These are phyloP conservation scores for Trametes sanguinea DNA, from an alignment of 768 basidiomycete genomes.

Conservation along the genomic window DNA sequence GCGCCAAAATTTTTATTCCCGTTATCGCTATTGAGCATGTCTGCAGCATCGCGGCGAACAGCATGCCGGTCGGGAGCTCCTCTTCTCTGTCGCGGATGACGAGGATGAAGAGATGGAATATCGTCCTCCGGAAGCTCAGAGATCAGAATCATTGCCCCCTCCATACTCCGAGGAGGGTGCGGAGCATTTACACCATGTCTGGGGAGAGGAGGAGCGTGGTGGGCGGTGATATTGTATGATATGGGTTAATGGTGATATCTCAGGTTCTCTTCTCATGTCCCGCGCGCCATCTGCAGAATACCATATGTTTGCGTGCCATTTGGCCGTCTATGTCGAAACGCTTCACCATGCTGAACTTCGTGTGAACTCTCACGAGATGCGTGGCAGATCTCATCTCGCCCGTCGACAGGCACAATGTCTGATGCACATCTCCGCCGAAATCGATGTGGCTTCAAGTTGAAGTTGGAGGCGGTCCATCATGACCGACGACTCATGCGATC, in stretches of 20 bases:
- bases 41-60: neutral
- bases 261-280: no score
- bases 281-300: no score
- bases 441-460: no score
- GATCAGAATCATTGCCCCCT: slow-evolving; percentile 6
- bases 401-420: no score
- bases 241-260: neutral
- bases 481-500: no score
- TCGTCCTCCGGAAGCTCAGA: neutral
- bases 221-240: neutral
- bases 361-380: no score
- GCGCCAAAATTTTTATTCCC: neutral
- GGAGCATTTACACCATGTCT: slow-evolving; percentile 3
- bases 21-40: neutral
- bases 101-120: slow-evolving; percentile 1
- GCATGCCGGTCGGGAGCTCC: neutral
- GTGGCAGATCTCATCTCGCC: no score
- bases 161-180: slow-evolving; percentile 11
- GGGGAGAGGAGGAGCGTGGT: neutral
- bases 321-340: no score
- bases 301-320: no score
- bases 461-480: no score
- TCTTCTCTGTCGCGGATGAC: slow-evolving; percentile 18
- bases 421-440: no score
- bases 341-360: no score